Evolutionary conservation across 2,329 filamentous ascomycete genomes (phyloP), one percentile per base, ranked within the genome.

Genomic region (Bipolaris oryzae): DNA sequence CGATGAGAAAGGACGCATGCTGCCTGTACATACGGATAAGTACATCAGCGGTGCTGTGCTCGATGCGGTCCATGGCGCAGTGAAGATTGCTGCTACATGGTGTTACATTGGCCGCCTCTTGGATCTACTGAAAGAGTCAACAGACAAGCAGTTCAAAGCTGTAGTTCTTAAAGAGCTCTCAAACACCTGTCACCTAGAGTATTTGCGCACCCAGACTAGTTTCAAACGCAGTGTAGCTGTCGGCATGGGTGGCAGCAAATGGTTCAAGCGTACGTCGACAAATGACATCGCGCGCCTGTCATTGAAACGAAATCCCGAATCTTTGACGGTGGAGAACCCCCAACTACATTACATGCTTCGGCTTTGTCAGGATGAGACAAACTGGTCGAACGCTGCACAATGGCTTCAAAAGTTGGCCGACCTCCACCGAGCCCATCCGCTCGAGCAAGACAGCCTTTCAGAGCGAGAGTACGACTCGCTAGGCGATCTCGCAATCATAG

Each of bases 121-220:
- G 1, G 58, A 73, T 4, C 58, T 76, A 0, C 69, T 81, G 1
- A 39, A 4, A 4, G 39, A 4, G 4, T 55, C 52, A 0, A 52
- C 57, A 0, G 63, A 69, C 34, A 80, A 78, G 60, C 54, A 61
- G 0, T 72, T 73, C 35, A 69, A 63, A 5, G 62, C 60, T 1
- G 69, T 77, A 1, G 50, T 83, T 7, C 68, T 81, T 2, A 80
- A 83, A 55, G 81, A 84, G 46, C 57, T 83, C 0, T 73, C 60
- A 28, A 58, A 58, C 76, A 23, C 82, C 82, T 79, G 76, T 20
- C 69, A 81, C n/a, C 54, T 80, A 0, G 80, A 82, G 47, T 83
- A 78, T 44, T 48, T 39, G 1, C 77, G 78, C 1, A 63, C 70
- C 0, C 78, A 81, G 37, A 59, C 65, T 11, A 21, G 72, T 0